phyloP scores from a whole-genome alignment of 305 asterid genomes.

The Striga hermonthica region DNA sequence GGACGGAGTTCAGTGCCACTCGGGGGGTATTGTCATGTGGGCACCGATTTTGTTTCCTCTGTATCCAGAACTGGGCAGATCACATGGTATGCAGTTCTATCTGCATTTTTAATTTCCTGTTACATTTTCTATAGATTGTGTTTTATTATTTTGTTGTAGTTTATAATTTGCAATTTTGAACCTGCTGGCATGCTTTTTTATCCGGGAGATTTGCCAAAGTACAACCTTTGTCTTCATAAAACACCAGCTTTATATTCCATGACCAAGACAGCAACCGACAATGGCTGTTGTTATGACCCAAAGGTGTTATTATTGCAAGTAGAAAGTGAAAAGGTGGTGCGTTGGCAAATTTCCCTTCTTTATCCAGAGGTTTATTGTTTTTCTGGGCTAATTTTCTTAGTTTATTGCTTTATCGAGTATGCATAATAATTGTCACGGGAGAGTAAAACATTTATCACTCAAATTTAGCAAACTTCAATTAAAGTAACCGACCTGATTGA shows the following conservation, averaged over 20 bases:
- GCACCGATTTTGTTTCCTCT: conserved; percentile 87
- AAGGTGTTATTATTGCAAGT: too few species aligned
- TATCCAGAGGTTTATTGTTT: conserved; percentile 5
- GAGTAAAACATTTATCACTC: too few species aligned
- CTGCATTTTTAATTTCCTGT: background rate
- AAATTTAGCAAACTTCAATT: too few species aligned
- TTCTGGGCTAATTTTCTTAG: background rate
- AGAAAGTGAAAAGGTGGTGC: background rate
- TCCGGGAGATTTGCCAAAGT: background rate
- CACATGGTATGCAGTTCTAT: conserved; percentile 45
- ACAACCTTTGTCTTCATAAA: too few species aligned
- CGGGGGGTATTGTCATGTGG: conserved; percentile 92
- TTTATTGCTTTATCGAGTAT: background rate
- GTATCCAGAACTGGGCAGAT: conserved; percentile 83
- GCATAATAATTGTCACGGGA: background rate
- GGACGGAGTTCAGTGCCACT: conserved; percentile 76
- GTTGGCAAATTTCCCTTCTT: background rate
- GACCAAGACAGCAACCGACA: too few species aligned
- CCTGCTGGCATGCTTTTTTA: background rate
- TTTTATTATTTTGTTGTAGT: background rate
- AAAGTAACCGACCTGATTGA: too few species aligned
- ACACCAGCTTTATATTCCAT: too few species aligned
- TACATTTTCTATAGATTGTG: background rate
- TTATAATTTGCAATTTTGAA: background rate
- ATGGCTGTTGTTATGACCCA: too few species aligned